Percentiles rank a stretch among this genome's conserved stretches.
phyloP scores from a whole-genome alignment of 2,329 filamentous ascomycete genomes.

The Aspergillus floridensis region DNA sequence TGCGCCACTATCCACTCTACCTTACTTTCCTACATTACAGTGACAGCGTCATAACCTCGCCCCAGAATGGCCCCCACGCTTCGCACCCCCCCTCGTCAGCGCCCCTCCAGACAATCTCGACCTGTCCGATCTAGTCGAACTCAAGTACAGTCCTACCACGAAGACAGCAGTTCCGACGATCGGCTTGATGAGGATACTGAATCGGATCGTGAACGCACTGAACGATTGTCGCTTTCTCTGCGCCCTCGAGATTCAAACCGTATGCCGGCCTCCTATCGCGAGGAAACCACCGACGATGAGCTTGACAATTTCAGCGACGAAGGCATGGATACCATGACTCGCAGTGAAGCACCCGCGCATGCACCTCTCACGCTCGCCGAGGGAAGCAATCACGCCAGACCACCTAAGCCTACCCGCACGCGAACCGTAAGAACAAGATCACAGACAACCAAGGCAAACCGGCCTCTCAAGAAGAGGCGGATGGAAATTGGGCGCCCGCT shows the following conservation, averaged over 20 bases:
- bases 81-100: conserved; percentile 19
- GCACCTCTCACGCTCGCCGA: conserved; percentile 11
- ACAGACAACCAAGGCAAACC: conserved; percentile 21
- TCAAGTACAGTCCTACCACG: conserved; percentile 38
- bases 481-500: conserved; percentile 22
- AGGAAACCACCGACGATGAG: conserved; percentile 34
- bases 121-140: conserved; percentile 38
- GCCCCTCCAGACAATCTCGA: conserved; percentile 25
- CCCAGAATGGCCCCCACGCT: conserved; percentile 30
- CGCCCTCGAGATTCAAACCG: conserved; percentile 32
- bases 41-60: neutral
- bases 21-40: conserved; percentile 3
- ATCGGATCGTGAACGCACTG: conserved; percentile 13
- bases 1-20: conserved; percentile 15
- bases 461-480: conserved; percentile 12
- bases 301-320: conserved; percentile 17
- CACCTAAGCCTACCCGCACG: conserved; percentile 16
- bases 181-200: conserved; percentile 17
- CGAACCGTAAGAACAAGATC: conserved; percentile 19
- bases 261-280: conserved; percentile 32
- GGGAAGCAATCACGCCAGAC: conserved; percentile 6
- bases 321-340: conserved; percentile 13
- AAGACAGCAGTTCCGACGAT: conserved; percentile 36
- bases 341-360: conserved; percentile 9
- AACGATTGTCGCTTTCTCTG: conserved; percentile 26